Percentiles rank a stretch among this genome's conserved stretches.
These are phyloP conservation scores for Ascocoryne sarcoides DNA, from an alignment of 2,329 filamentous ascomycete species.

Conservation along the genomic window DNA sequence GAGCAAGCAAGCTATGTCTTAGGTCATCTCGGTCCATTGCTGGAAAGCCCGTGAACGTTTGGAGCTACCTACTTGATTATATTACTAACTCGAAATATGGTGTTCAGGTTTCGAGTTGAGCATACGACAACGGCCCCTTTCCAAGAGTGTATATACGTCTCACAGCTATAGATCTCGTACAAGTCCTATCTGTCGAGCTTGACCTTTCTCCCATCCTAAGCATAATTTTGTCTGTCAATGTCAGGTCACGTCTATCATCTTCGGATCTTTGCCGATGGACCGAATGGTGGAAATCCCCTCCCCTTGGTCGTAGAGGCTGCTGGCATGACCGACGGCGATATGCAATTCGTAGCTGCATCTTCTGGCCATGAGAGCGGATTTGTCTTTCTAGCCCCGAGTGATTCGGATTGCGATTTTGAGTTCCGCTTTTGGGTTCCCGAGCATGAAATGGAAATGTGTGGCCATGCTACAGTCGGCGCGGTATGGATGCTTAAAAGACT, in stretches of 20 bases:
- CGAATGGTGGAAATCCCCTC: constrained; percentile 3
- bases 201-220: no score
- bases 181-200: no score
- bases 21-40: no score
- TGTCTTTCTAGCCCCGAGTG: background rate
- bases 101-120: no score
- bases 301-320: constrained; percentile 2
- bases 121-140: no score
- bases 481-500: constrained; percentile 3
- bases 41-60: no score
- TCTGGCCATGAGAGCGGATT: constrained; percentile 3
- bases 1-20: no score
- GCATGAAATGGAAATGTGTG: constrained; percentile 8
- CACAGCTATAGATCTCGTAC: no score
- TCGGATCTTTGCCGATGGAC: constrained; percentile 1
- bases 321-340: background rate
- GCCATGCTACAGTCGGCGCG: constrained; percentile 5
- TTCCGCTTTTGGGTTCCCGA: constrained; percentile 4
- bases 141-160: no score
- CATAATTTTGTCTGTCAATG: no score
- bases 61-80: no score
- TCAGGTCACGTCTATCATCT: background rate
- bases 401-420: constrained; percentile 1
- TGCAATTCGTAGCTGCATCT: background rate
- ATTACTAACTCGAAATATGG: no score